Evolutionary conservation across 495 filamentous ascomycete genomes (phyloP), one percentile per base, ranked within the genome.

Genomic region (Podospora didyma): DNA sequence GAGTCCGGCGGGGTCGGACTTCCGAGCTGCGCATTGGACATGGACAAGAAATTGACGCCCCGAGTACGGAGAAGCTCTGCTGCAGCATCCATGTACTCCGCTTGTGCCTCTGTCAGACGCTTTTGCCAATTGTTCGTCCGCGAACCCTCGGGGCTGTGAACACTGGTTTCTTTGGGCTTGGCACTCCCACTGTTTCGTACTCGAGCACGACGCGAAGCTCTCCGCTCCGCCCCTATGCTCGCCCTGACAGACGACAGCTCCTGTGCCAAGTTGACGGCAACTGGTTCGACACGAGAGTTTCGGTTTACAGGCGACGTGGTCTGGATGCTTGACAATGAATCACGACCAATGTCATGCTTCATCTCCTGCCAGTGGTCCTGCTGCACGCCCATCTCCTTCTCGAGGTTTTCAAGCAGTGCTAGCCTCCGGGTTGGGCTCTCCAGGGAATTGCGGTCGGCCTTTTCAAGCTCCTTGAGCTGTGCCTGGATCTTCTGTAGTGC

Each of bases 1-100:
- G 73, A 76, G 37, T 78, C 73, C 0, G 77, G 78, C 42, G 78
- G 79, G 46, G 75, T 82, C 6, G 78, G 76, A 54, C 75, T 82
- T 21, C 76, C 74, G 0, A 80, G 54, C 49, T 68, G 68, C n/a
- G 62, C 65, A 52, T 41, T 51, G n/a, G 59, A 52, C 53, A 72
- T 71, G 1, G 73, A 60, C 37, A 76, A 49, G 58, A 73, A 73
- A 58, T 75, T 75, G 54, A 71, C 50, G 49, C 63, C 70, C 34
- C 65, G 60, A 9, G 69, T 68, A 22, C 62, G 68, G 19, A 75
- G 61, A 7, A 76, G 63, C 23, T 68, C 65, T 1, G 72, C 68
- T 1, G 73, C 69, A 28, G 68, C 70, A 46, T 76, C 69, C 56
- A 74, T 62, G 60, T 75, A 79, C 34, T 77, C 70, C 48, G 70